Evolutionary conservation across 176 grass and related monocot species (phyloP), one percentile per base, ranked within the genome.

Genomic region (Eragrostis nindensis): DNA sequence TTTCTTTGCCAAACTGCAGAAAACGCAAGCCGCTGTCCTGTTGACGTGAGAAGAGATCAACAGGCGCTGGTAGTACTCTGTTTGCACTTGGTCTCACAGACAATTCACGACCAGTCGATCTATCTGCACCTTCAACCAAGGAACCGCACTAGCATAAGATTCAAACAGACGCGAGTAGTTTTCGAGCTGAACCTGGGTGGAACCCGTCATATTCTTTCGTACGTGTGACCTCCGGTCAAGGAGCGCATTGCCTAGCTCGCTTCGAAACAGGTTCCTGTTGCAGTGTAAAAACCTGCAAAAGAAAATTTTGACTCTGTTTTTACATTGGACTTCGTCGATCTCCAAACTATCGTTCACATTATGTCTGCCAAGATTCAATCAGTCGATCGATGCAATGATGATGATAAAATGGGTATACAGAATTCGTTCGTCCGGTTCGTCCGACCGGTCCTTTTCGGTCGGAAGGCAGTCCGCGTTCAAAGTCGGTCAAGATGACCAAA

Each of bases 401-500:
- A 48, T 63, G 42, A 77, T 47, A 5, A 13, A 17, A 21, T n/a
- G 57, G 22, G 19, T 26, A 25, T 26, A 10, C 5, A 13, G 22
- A 63, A 26, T n/a, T 29, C 16, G 8, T 36, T 77, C 74, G 27
- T 15, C 13, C 13, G 17, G 10, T 27, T 38, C 18, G 61, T 18
- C 45, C 16, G 75, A 49, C n/a, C 10, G 0, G 30, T 52, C 63
- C 3, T 40, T 81, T 52, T 70, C 71, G 19, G 75, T 45, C 7
- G 25, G 32, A 44, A 67, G 59, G 36, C n/a, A 43, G 72, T 76
- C 71, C 55, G 55, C 41, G 79, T 82, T 71, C 85, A 16, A 76
- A 82, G 79, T 71, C 79, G 36, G 85, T 87, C 85, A 87, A 87
- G 85, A 77, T 55, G 79, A 70, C 85, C 85, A n/a, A 18, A 17